Base-by-base conservation (phyloP, 257 asterid species). In the Cinchona pubescens region DNA sequence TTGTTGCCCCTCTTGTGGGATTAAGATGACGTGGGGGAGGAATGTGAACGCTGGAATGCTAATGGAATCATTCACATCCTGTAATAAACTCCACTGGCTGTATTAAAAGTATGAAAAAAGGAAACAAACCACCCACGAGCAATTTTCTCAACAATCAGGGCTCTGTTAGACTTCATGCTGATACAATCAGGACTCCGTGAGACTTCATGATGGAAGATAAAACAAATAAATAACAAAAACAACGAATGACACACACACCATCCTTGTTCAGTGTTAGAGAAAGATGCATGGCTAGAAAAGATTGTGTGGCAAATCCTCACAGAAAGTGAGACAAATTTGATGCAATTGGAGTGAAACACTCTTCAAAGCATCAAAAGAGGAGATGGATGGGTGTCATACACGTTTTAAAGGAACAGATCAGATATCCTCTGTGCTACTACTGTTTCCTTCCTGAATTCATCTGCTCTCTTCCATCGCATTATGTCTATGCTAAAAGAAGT, bases 401-500 rank as follows among this genome's bases (percentile, higher is more conserved):
- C 18, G 43, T n/a, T 29, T 48, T 12, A 48, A 2, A 51, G 73
- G 19, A 69, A 35, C 67, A 35, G 40, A 32, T 56, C 5, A 69
- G 21, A 35, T 2, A 3, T 45, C 72, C 42, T 46, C 18, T 37
- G 16, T 51, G 63, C 73, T 82, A 75, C 73, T 82, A 75, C 42
- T 67, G 77, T 60, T 61, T 27, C 81, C 71, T 67, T 65, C 72
- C 78, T 56, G 74, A 48, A 67, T 63, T 77, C 37, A 69, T 66
- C 73, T 69, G 82, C 67, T 74, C 78, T 70, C 67, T 76, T 76
- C 78, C 76, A n/a, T 73, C 67, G 49, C 34, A 23, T 62, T 37
- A 73, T 59, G 51, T 79, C 86, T 34, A 73, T 46, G 75, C 49
- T 40, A 35, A 73, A 72, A 58, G 82, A 58, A 78, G 74, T 25